phyloP scores from a whole-genome alignment of 169 alveolate genomes.

The Besnoitia besnoiti region DNA sequence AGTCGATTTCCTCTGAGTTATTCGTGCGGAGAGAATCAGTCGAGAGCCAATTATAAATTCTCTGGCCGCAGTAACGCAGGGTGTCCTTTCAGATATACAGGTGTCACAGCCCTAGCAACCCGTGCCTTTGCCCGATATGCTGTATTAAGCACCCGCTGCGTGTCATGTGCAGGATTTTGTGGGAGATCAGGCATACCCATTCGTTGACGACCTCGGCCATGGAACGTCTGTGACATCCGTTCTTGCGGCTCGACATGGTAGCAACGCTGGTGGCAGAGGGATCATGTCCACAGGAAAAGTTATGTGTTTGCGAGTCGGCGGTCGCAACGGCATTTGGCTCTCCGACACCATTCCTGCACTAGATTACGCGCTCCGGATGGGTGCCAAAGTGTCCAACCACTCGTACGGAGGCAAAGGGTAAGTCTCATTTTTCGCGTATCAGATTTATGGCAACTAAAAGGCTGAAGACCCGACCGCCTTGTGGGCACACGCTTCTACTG shows the following conservation, averaged over 20 bases:
- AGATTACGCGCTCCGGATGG: slow-evolving; percentile 77
- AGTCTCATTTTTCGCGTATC: too few species aligned
- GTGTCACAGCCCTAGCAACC: too few species aligned
- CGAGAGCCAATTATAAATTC: too few species aligned
- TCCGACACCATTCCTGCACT: slow-evolving; percentile 72
- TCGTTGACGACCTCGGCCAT: slow-evolving; percentile 78
- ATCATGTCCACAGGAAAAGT: slow-evolving; percentile 58
- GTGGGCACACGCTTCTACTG: too few species aligned
- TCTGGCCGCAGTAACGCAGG: too few species aligned
- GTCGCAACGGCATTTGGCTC: slow-evolving; percentile 62
- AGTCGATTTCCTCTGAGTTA: too few species aligned
- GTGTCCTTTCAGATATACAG: too few species aligned
- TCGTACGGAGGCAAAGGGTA: slow-evolving; percentile 77
- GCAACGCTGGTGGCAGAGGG: slow-evolving; percentile 77
- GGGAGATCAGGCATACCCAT: slow-evolving; percentile 73
- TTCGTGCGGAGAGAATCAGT: too few species aligned
- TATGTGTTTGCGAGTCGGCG: slow-evolving; percentile 68
- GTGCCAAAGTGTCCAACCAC: slow-evolving; percentile 77
- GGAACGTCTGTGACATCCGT: slow-evolving; percentile 83
- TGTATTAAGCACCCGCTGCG: too few species aligned
- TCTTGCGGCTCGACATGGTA: slow-evolving; percentile 80
- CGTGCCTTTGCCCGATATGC: too few species aligned
- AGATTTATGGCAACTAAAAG: too few species aligned
- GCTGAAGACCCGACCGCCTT: too few species aligned
- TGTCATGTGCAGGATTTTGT: slow-evolving; percentile 72